Base-by-base conservation (phyloP, 2,329 filamentous ascomycete species). In the Ramularia endophylla region DNA sequence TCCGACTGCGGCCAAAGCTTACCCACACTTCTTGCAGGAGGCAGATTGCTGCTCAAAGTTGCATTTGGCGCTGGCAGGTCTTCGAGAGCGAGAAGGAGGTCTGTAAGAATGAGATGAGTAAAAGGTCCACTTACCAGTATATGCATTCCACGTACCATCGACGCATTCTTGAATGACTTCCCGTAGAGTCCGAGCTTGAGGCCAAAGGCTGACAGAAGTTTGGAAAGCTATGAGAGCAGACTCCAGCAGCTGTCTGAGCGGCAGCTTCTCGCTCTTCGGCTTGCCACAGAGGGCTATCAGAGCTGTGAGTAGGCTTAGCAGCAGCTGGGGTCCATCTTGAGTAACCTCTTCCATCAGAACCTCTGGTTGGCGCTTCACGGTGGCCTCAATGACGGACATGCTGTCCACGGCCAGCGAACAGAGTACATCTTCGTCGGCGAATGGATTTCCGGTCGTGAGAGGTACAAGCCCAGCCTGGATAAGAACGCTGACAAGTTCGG, bases 401-500 rank as follows among this genome's bases (percentile, higher is more conserved):
- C 87, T 88, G 57, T 87, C 83, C 27, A 76, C 63, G 1, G 78
- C 79, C 53, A 86, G 80, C 33, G 72, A 64, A 19, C 75, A 66
- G 30, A 81, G 64, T 42, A 77, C 66, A 25, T 72, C 69, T 38
- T 64, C 66, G 49, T 78, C 68, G 44, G 78, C 72, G 59, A 88
- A 85, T 2, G 79, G 80, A 53, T 88, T 78, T 54, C 87, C 78
- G 57, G 77, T 73, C 50, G 74, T 73, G 34, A 85, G 71, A 32
- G 73, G 74, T 52, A 88, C 84, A 9, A 95, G 70, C 16, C 87
- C 84, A 43, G 87, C 85, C 58, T 85, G 82, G 36, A 83, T 74
- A 53, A 92, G 85, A 48, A 95, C 84, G 57, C 85, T 88, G 38
- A 95, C 81, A 36, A 95, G 75, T 65, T 88, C 85, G 55, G 88